Evolutionary conservation across 2,329 filamentous ascomycete genomes (phyloP).

Genomic region (Fusarium pseudocircinatum): DNA sequence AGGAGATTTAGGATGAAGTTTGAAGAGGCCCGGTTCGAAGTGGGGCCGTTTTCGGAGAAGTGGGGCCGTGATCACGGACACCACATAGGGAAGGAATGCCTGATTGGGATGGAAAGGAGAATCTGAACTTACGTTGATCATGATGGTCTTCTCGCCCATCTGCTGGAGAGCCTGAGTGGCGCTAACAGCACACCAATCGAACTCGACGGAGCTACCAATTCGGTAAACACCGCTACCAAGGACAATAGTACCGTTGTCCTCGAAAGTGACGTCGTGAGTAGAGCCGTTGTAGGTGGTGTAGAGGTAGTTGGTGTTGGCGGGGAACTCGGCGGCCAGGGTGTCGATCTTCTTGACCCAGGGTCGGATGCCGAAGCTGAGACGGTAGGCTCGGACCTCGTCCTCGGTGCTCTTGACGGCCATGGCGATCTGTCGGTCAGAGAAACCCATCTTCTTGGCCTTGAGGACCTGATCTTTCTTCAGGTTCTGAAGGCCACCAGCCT

Average conservation of each 20-base stretch:
- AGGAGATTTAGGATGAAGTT: neutral
- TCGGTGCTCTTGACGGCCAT: slow-evolving; percentile 85
- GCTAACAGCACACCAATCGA: slow-evolving; percentile 98
- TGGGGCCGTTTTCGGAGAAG: neutral
- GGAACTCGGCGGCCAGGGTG: slow-evolving; percentile 96
- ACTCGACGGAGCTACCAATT: slow-evolving; percentile 97
- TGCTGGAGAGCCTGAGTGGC: slow-evolving; percentile 83
- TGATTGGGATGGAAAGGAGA: neutral
- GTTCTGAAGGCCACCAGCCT: slow-evolving; percentile 81
- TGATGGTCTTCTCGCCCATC: slow-evolving; percentile 96
- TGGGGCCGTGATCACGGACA: neutral
- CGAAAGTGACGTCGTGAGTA: slow-evolving; percentile 91
- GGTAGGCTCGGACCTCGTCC: slow-evolving; percentile 85
- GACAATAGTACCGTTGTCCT: slow-evolving; percentile 89
- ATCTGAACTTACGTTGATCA: slow-evolving; percentile 80
- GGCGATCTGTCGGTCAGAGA: slow-evolving; percentile 96
- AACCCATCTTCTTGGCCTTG: slow-evolving; percentile 96
- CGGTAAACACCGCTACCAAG: slow-evolving; percentile 96
- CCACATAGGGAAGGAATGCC: neutral
- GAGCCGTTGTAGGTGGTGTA: slow-evolving; percentile 98
- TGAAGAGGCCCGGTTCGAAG: neutral
- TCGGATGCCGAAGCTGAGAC: slow-evolving; percentile 86
- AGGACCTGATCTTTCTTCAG: slow-evolving; percentile 89
- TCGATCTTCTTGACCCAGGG: slow-evolving; percentile 99
- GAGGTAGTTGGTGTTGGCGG: slow-evolving; percentile 92